phyloP scores from a whole-genome alignment of 1,284 basidiomycete species.

The Ceratobasidium sp. region DNA sequence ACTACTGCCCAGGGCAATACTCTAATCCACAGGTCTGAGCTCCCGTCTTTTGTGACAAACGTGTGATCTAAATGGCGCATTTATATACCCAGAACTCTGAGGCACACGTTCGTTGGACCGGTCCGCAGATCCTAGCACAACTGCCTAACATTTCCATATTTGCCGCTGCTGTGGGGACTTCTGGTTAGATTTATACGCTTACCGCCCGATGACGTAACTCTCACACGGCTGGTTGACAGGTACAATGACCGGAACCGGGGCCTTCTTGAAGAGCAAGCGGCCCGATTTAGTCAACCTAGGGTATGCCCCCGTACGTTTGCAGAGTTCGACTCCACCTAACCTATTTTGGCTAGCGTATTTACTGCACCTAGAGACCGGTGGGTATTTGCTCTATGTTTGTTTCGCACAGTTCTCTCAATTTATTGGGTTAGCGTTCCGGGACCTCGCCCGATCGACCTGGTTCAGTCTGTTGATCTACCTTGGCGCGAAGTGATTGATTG shows the following conservation, averaged over 20 bases:
- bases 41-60: too few species aligned
- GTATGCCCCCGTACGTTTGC: not conserved
- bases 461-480: constrained; percentile 42
- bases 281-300: constrained; percentile 38
- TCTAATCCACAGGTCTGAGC: constrained; percentile 34
- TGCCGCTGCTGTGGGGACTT: constrained; percentile 41
- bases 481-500: constrained; percentile 44
- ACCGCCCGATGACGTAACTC: not conserved
- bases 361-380: constrained; percentile 42
- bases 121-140: constrained; percentile 31
- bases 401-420: not conserved
- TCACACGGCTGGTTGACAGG: not conserved
- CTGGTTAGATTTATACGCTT: not conserved
- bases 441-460: constrained; percentile 39
- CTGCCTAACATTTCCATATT: constrained; percentile 31
- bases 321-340: not conserved
- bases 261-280: constrained; percentile 30
- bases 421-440: constrained; percentile 29
- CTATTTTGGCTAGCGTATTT: constrained; percentile 19
- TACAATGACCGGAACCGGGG: constrained; percentile 42
- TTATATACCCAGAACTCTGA: constrained; percentile 31
- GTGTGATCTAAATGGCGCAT: too few species aligned
- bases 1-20: constrained; percentile 40
- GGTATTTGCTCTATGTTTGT: not conserved
- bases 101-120: constrained; percentile 43